phyloP scores from a whole-genome alignment of 106 monocot genomes.

The Dendrobium catenatum region DNA sequence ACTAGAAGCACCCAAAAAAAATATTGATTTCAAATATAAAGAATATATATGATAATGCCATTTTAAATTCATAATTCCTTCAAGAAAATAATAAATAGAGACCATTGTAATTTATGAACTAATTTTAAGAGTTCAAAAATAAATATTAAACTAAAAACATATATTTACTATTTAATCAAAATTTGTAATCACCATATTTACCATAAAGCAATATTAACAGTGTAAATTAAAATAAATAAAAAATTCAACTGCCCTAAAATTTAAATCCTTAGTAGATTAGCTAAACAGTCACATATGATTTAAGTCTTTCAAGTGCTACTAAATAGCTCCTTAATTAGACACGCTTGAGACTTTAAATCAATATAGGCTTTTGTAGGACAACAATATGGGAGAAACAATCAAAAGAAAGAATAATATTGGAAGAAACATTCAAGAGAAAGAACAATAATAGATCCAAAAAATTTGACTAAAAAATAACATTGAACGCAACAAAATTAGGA shows the following conservation, averaged over 20 bases:
- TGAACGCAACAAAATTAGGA: too few species aligned
- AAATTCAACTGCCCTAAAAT: neutral
- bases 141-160: neutral
- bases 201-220: neutral
- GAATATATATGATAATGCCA: neutral
- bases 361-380: too few species aligned
- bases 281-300: too few species aligned
- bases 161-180: neutral
- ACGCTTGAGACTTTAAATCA: too few species aligned
- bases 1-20: constrained; percentile 31
- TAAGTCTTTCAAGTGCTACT: too few species aligned
- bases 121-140: neutral
- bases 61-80: neutral
- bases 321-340: too few species aligned
- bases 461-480: too few species aligned
- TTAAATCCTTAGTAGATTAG: too few species aligned
- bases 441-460: too few species aligned
- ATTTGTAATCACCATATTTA: neutral
- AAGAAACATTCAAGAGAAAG: too few species aligned
- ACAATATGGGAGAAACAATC: too few species aligned
- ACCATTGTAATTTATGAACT: neutral
- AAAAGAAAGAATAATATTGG: too few species aligned
- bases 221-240: neutral
- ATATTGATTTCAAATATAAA: neutral
- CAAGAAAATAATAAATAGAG: neutral